Base-by-base conservation (phyloP, 495 filamentous ascomycete genomes). In the Amorphotheca resinae region DNA sequence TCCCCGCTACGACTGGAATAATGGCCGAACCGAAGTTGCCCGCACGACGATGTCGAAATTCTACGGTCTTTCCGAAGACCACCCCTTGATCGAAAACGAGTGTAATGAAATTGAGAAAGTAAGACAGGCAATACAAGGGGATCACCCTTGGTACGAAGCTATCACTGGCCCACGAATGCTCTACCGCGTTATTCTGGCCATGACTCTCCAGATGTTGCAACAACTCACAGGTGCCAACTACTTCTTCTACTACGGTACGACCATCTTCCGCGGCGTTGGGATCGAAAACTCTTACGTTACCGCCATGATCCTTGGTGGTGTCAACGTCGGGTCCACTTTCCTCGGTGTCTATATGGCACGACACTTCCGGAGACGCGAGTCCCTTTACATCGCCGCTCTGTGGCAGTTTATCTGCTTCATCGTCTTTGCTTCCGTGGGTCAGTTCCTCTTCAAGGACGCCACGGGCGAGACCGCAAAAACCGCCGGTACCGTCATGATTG, bases 81-180 rank as follows among this genome's bases (percentile, higher is more conserved):
- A 86, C 54, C 69, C 66, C n/a, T 64, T 75, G 37, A 77, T 91
- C 41, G 66, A 69, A 40, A 66, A 73, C 48, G 82, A 93, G 59
- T 76, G 87, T 49, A 59, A 67, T 42, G 78, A 86, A 39, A 87
- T 93, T 59, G 52, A 64, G n/a, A 61, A 66, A 41, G 74, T 82
- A 46, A 75, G 75, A 59, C 71, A 74, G 53, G 71, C 72, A 21
- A 67, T 70, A 23, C 67, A 68, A 18, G 72, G 75, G 33, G 54
- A 58, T 21, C 61, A 66, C 14, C 50, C 63, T 9, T 77, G 75
- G 72, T 70, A 72, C 50, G 80, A 80, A 61, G 71, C 82, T 52
- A 69, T 86, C 59, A 81, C 76, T 3, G 80, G 74, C 1, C 79
- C 80, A 11, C 68, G 75, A 46, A 86, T 87, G 81, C 56, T 78